phyloP scores from a whole-genome alignment of 2,329 filamentous ascomycete species.

The Cadophora gregata region DNA sequence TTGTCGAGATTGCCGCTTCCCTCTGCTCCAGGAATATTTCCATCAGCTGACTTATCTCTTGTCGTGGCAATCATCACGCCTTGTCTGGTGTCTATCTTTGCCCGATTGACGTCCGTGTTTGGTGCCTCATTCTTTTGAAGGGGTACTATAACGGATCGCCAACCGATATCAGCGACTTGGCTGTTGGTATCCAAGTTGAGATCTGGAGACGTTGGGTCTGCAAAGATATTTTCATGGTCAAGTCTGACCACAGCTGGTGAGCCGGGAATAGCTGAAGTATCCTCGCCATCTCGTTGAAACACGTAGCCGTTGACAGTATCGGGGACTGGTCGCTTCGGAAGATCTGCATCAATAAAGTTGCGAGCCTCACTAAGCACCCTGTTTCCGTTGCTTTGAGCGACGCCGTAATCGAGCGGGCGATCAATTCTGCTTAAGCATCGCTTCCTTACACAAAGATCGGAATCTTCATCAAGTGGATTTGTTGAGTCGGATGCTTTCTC shows the following conservation, averaged over 20 bases:
- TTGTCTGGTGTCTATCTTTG: neutral
- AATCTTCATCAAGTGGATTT: neutral
- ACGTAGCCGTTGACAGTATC: neutral
- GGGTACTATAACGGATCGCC: neutral
- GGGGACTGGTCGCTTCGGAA: neutral
- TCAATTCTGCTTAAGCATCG: neutral
- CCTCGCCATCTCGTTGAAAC: neutral
- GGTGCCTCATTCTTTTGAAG: neutral
- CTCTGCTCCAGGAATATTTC: neutral
- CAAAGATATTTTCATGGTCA: neutral
- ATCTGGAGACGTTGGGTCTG: neutral
- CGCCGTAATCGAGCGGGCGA: neutral
- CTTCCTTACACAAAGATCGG: neutral
- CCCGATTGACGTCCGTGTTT: neutral
- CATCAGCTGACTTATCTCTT: neutral
- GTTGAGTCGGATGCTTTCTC: neutral
- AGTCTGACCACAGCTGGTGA: neutral
- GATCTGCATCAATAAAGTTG: neutral
- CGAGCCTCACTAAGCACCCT: neutral
- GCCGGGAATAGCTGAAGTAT: neutral
- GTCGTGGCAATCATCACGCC: neutral
- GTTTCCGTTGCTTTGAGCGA: neutral
- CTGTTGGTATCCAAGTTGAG: neutral
- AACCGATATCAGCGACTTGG: neutral
- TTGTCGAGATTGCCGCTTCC: neutral